Evolutionary conservation across 2,329 filamentous ascomycete species (phyloP).

Genomic region (Parafenestella ontariensis): DNA sequence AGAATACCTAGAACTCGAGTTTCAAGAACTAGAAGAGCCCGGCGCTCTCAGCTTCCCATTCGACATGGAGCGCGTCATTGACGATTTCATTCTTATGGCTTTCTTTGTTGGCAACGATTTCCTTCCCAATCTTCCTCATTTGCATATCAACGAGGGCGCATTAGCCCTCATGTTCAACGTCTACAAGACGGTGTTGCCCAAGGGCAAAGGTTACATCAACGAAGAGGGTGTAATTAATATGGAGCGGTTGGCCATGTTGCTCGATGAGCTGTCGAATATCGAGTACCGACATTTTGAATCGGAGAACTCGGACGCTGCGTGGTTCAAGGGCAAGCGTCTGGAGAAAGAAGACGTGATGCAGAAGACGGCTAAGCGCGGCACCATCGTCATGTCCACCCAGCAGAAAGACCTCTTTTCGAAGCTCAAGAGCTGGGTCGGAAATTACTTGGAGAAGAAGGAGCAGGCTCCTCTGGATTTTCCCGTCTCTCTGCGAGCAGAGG

Average conservation of each 20-base stretch:
- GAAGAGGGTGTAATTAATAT: conserved; percentile 93
- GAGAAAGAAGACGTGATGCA: conserved; percentile 72
- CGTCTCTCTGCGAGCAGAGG: conserved; percentile 74
- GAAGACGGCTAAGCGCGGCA: conserved; percentile 65
- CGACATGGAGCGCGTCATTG: conserved; percentile 94
- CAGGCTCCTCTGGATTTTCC: conserved; percentile 73
- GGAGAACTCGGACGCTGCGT: conserved; percentile 86
- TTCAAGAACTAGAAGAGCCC: conserved; percentile 84
- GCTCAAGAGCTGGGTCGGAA: conserved; percentile 82
- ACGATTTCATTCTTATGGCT: conserved; percentile 99
- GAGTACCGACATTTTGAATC: conserved; percentile 93
- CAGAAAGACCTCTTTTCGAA: conserved; percentile 84
- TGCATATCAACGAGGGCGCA: conserved; percentile 98
- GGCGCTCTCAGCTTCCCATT: conserved; percentile 78
- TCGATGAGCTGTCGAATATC: conserved; percentile 85
- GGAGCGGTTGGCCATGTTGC: conserved; percentile 74
- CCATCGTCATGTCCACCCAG: conserved; percentile 75
- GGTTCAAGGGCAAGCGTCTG: conserved; percentile 87
- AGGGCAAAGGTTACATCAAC: conserved; percentile 93
- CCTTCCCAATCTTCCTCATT: conserved; percentile 90
- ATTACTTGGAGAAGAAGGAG: conserved; percentile 60
- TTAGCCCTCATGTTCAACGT: conserved; percentile 96
- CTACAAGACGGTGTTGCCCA: conserved; percentile 89
- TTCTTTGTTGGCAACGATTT: conserved; percentile 99
- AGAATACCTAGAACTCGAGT: conserved; percentile 96